Percentiles rank a stretch among this genome's conserved stretches.
Conservation (phyloP, 768 basidiomycete genomes). For the Pleurotus tuber-regium region DNA sequence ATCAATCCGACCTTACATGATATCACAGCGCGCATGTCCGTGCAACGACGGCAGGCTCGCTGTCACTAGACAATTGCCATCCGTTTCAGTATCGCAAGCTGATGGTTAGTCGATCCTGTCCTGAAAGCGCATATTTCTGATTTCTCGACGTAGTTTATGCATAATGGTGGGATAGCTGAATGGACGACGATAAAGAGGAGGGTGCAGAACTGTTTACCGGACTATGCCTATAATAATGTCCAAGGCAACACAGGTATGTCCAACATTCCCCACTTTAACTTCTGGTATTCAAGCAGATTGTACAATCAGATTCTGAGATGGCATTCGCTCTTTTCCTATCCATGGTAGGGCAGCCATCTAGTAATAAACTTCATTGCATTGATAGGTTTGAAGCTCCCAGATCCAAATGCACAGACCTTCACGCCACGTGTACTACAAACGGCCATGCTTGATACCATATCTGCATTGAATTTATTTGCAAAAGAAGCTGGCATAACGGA, state of each 20-base stretch:
- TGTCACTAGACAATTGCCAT: conserved; percentile 94
- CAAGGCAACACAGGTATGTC: conserved; percentile 88
- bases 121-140: not conserved
- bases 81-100: conserved; percentile 91
- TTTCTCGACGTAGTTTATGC: conserved; percentile 74
- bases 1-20: conserved; percentile 3
- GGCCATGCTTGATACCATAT: conserved; percentile 89
- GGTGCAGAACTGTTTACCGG: conserved; percentile 72
- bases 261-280: not conserved
- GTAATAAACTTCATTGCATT: not conserved
- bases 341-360: conserved; percentile 43
- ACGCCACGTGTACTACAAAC: conserved; percentile 66
- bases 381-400: conserved; percentile 56
- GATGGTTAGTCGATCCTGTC: conserved; percentile 57
- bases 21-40: conserved; percentile 78
- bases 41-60: conserved; percentile 87
- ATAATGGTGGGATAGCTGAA: conserved; percentile 91
- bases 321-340: conserved; percentile 91
- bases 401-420: conserved; percentile 76
- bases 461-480: conserved; percentile 70
- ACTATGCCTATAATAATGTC: conserved; percentile 83
- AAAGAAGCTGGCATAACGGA: conserved; percentile 73
- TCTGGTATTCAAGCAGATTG: conserved; percentile 4
- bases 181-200: conserved; percentile 80
- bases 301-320: conserved; percentile 85